phyloP scores from a whole-genome alignment of 2,329 filamentous ascomycete species.

The Neonectria faginata region DNA sequence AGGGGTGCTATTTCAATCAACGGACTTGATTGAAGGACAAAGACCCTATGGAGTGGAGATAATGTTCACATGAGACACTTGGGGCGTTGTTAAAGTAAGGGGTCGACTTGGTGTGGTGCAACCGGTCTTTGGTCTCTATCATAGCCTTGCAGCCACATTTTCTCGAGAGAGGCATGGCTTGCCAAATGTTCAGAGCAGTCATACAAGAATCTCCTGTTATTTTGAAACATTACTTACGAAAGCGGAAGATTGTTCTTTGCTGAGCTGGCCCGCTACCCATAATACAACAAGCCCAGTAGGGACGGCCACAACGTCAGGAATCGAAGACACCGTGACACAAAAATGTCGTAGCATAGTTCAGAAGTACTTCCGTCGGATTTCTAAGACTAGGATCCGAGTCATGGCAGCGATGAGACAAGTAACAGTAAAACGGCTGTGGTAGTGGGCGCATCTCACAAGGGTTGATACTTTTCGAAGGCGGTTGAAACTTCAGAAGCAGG shows the following conservation, averaged over 20 bases:
- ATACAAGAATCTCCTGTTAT: too few species aligned
- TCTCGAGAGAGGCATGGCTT: too few species aligned
- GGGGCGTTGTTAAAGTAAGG: not conserved
- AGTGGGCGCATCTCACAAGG: not conserved
- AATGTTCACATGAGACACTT: too few species aligned
- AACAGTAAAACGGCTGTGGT: not conserved
- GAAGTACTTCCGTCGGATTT: not conserved
- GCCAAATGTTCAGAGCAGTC: too few species aligned
- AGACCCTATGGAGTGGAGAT: too few species aligned
- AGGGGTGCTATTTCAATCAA: not conserved
- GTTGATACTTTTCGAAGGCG: not conserved
- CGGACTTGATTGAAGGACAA: not conserved
- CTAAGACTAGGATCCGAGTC: not conserved
- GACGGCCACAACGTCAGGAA: not conserved
- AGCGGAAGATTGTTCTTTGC: not conserved
- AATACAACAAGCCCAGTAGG: not conserved
- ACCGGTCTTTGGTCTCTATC: not conserved
- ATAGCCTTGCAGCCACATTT: not conserved
- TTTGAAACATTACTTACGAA: too few species aligned
- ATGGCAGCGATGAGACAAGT: not conserved
- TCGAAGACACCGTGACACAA: not conserved
- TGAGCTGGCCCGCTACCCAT: not conserved
- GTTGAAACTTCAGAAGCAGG: not conserved
- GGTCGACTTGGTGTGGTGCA: not conserved
- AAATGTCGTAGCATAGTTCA: not conserved